Conservation (phyloP, 768 basidiomycete genomes). For the Mrakia hoshinonis region DNA sequence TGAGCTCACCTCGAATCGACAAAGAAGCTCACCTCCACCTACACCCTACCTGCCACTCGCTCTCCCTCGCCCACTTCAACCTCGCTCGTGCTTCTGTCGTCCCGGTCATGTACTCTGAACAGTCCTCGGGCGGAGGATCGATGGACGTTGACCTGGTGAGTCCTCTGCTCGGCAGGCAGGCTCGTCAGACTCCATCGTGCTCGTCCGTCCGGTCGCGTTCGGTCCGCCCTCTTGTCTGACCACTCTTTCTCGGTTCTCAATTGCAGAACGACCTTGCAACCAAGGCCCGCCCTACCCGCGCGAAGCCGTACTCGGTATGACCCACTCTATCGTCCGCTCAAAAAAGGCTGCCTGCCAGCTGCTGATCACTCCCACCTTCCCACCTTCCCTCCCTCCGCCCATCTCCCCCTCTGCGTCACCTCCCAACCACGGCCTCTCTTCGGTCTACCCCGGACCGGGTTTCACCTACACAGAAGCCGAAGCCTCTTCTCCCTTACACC, state of each 20-base stretch:
- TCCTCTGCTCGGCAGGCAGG: not conserved
- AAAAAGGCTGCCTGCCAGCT: not conserved
- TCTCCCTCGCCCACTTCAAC: not conserved
- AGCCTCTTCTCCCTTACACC: conserved; percentile 8
- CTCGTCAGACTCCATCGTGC: not conserved
- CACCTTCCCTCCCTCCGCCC: not conserved
- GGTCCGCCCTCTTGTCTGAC: not conserved
- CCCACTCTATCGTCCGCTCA: not conserved
- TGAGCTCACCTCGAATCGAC: too few relatives aligned
- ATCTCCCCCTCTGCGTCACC: not conserved
- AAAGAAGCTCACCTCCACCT: not conserved
- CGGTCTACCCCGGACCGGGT: not conserved
- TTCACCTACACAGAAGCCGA: not conserved
- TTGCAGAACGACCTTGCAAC: not conserved
- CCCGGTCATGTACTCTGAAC: not conserved
- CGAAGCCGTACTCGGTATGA: too few relatives aligned
- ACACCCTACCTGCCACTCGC: not conserved
- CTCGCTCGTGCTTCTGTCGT: not conserved
- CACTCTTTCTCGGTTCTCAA: not conserved
- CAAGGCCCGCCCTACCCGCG: not conserved
- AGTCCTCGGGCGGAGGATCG: not conserved
- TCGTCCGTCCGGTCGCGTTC: not conserved
- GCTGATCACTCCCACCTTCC: not conserved
- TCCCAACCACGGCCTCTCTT: too few relatives aligned
- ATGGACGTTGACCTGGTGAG: conserved; percentile 6